Evolutionary conservation across 169 alveolate species (phyloP).

Genomic region (Theileria orientalis): DNA sequence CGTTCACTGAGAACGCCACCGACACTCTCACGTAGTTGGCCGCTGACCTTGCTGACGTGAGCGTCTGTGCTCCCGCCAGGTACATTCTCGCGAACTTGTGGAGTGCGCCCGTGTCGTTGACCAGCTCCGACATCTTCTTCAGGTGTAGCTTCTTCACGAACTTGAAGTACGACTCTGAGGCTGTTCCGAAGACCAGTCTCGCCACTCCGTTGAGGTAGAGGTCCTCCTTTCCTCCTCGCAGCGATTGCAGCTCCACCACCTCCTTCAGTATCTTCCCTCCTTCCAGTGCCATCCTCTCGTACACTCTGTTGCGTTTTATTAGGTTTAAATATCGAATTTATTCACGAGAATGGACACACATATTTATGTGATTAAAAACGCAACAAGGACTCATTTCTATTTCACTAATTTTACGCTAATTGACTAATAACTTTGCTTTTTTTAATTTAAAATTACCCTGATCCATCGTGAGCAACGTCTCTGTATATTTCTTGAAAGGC

Average conservation of each 20-base stretch:
- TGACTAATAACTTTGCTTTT: no score
- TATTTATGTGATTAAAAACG: not conserved
- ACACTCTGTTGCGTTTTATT: slow-evolving; percentile 37
- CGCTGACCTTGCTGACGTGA: slow-evolving; percentile 50
- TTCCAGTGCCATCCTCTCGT: slow-evolving; percentile 67
- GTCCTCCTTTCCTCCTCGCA: slow-evolving; percentile 36
- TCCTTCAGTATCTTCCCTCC: slow-evolving; percentile 56
- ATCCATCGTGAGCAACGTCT: slow-evolving; percentile 67
- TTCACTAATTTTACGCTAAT: no score
- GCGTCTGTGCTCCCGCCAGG: slow-evolving; percentile 60
- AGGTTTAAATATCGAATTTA: not conserved
- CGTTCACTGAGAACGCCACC: slow-evolving; percentile 49
- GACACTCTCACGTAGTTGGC: slow-evolving; percentile 58
- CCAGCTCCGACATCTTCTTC: slow-evolving; percentile 47
- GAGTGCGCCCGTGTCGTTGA: slow-evolving; percentile 42
- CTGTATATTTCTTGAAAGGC: slow-evolving; percentile 56
- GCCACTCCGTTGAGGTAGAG: slow-evolving; percentile 37
- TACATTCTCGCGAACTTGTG: slow-evolving; percentile 45
- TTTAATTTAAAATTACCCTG: slow-evolving; percentile 47
- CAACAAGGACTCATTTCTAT: no score
- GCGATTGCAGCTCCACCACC: slow-evolving; percentile 37
- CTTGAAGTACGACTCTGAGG: slow-evolving; percentile 1
- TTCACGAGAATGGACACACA: slow-evolving; percentile 3
- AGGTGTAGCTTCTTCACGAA: slow-evolving; percentile 32
- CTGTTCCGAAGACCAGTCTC: slow-evolving; percentile 27